Evolutionary conservation across 2,329 filamentous ascomycete species (phyloP), one percentile per base, ranked within the genome.

Genomic region (Fonsecaea monophora): DNA sequence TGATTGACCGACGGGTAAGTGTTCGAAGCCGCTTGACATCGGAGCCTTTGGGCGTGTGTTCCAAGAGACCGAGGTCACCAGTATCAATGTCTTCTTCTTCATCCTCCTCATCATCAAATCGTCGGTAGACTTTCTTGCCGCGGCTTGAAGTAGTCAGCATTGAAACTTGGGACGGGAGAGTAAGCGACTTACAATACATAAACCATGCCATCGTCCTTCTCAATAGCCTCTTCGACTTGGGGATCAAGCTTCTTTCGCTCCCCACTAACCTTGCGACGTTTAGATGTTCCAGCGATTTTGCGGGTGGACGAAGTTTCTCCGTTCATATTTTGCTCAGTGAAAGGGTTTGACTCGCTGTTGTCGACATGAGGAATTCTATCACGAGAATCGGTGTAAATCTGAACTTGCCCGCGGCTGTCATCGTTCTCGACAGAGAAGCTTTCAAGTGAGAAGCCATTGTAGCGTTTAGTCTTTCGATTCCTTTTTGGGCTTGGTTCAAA

Each of bases 361-460:
- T 85, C 84, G 2, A 82, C 65, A 58, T 83, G 80, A 13, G 87
- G 87, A 37, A 89, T 78, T 54, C 85, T 84, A 73, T 89, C 87
- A 70, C 87, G 84, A 32, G 85, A 84, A 72, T 90, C 87, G n/a
- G 86, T 88, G 77, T 83, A 89, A 68, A 89, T 86, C 59, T 84
- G 76, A 54, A 88, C 85, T 48, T 80, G 77, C 25, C 69, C 73
- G 34, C 50, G 55, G 55, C 34, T 34, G 21, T 70, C 70, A 21
- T 68, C 67, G 32, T 73, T 73, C 13, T 74, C 64, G 35, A 78
- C 74, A 13, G 78, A 75, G 54, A 82, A 81, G 66, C 79, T 80
- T 63, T 81, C 80, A 30, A 83, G 73, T 1, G 80, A 82, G 68
- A 80, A 83, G 25, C 77, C 79, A 58, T 76, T 77, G 67, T 80